Base-by-base conservation (phyloP, 805 yeast species). In the Ogataea pilisensis region DNA sequence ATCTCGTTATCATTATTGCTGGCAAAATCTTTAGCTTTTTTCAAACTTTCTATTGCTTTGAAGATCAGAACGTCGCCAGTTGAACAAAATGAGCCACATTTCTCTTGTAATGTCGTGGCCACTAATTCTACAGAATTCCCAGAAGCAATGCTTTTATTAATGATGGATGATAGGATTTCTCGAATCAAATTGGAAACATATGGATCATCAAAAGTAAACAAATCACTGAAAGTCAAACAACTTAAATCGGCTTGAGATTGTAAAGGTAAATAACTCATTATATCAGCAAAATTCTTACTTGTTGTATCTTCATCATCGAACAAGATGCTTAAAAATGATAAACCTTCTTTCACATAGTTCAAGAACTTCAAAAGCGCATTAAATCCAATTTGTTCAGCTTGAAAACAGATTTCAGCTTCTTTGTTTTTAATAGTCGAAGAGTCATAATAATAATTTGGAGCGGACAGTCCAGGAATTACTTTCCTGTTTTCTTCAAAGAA, bases 91-190 rank as follows among this genome's bases (percentile, higher is more conserved):
- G 95, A 80, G 1, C 95, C 95, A 69, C 99, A 93, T 44, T 91
- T 81, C 40, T 87, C 95, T 63, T 93, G 96, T 38, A 93, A 68
- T 1, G 90, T 80, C 27, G 82, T 80, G 1, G 97, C 95, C 38
- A 91, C 86, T 42, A 83, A 71, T 58, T 91, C 98, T 34, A 93
- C 91, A 0, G 95, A 85, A 4, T 87, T 91, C n/a, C 99, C 98
- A 49, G 85, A 79, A 29, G 86, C 73, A 42, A 93, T 89, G 50
- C 85, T 87, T 59, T 84, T 84, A 63, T 90, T 90, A 46, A 93
- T 89, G 28, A 93, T 80, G 1, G 96, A 85, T 2, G 95, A 83
- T 34, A 93, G 74, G 28, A 95, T 78, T 53, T 91, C 98, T 59
- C 87, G 86, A 21, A 91, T 80, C 34, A 88, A 69, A 37, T 78